Evolutionary conservation across 2,329 filamentous ascomycete species (phyloP), one percentile per base, ranked within the genome.

Genomic region (Diaporthe sp.): DNA sequence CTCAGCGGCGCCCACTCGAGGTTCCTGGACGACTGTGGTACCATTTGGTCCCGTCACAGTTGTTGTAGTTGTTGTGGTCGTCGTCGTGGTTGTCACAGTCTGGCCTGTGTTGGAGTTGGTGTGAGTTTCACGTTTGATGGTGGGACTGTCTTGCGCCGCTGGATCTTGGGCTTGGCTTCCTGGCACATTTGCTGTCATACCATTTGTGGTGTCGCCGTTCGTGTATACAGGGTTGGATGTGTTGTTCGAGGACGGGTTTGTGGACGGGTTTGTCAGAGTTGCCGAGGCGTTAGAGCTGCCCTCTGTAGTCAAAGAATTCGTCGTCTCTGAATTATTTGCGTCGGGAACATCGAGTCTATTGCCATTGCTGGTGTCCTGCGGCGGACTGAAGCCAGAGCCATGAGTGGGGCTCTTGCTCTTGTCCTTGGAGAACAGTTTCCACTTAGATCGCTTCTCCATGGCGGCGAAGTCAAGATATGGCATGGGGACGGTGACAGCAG

Each of bases 101-200:
- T 70, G 65, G 6, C 65, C 65, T 70, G 65, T 70, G 49, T 53
- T 70, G 25, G 65, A 22, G n/a, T 70, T 70, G 8, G 65, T 70
- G n/a, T 70, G 65, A 55, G 65, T 70, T 70, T 70, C 65, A 28
- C 65, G 65, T 28, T 55, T 70, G 49, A 70, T 70, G n/a, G 65
- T 70, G 34, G 22, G 22, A 20, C 22, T 70, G 34, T 55, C 15
- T n/a, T 31, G 61, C 20, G 49, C 4, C 5, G n/a, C 22, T 42
- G 47, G 31, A 13, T 70, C 65, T 53, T 55, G 65, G 15, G 22
- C 7, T 6, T 55, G 65, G 65, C 49, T 42, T 55, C n/a, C 65
- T 9, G 65, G 49, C 12, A n/a, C 65, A 12, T 42, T 53, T 42
- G 34, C 22, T 13, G 22, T 22, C 47, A 55, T 39, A 42, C 34